Conservation (phyloP, 2,329 filamentous ascomycete species). For the Fragosphaeria purpurea region DNA sequence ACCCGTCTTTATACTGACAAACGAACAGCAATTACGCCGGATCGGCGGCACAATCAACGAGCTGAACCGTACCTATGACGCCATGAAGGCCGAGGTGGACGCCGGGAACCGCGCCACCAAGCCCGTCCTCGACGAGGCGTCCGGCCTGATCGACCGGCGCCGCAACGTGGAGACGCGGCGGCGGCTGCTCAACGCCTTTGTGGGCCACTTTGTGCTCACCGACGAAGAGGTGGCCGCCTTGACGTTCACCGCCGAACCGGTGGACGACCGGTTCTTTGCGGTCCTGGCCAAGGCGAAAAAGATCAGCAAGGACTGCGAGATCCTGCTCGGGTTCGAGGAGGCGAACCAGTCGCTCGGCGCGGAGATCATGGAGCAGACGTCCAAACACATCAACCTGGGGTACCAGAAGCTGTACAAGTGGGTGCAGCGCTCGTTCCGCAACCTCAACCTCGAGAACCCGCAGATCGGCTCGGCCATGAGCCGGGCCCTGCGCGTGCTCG, state of each 20-base stretch:
- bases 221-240: slow-evolving; percentile 69
- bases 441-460: slow-evolving; percentile 84
- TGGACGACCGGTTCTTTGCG: slow-evolving; percentile 77
- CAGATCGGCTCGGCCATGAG: slow-evolving; percentile 82
- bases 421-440: slow-evolving; percentile 89
- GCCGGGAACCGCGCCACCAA: slow-evolving; percentile 66
- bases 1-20: slow-evolving; percentile 9
- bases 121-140: slow-evolving; percentile 68
- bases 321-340: slow-evolving; percentile 84
- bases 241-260: slow-evolving; percentile 68
- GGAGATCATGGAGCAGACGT: slow-evolving; percentile 85
- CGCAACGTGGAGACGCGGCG: slow-evolving; percentile 71
- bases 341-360: slow-evolving; percentile 70
- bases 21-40: slow-evolving; percentile 64
- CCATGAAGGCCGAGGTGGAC: slow-evolving; percentile 68
- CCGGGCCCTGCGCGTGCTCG: slow-evolving; percentile 72
- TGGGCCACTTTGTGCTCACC: slow-evolving; percentile 71
- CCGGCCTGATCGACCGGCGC: slow-evolving; percentile 61
- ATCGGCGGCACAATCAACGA: slow-evolving; percentile 71
- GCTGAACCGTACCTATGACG: slow-evolving; percentile 68
- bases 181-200: slow-evolving; percentile 66
- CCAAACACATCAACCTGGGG: slow-evolving; percentile 73
- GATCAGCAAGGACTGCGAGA: slow-evolving; percentile 79
- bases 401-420: slow-evolving; percentile 96
- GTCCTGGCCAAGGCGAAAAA: slow-evolving; percentile 70